Base-by-base conservation (phyloP, 352 stramenopile species). In the Pythium guiyangense region DNA sequence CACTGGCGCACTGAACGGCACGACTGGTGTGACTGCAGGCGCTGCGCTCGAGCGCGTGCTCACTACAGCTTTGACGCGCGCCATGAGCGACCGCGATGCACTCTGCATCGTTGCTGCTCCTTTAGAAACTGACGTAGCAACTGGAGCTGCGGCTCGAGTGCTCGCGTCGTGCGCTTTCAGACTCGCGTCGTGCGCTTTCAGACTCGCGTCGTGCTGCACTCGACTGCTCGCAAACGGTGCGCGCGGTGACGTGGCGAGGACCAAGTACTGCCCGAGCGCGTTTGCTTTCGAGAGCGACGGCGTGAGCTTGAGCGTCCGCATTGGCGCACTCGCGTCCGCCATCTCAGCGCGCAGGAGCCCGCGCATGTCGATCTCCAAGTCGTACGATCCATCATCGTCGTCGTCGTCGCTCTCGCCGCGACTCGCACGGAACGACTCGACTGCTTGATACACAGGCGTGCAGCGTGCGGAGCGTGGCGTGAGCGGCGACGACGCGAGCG, bases 251-350 rank as follows among this genome's bases (percentile, higher is more conserved):
- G 52, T 0, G 2, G 46, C 58, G n/a, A 54, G 26, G 11, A 35
- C 46, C 15, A 61, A 37, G 43, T 73, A 79, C 42, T 85, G 79
- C 5, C 73, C 69, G 25, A 71, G 63, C 14, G 59, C 67, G 26
- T 84, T 68, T 4, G 69, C 49, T 56, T 66, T 63, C 29, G 43
- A 66, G 1, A 60, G 54, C 1, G 73, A 80, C 44, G 69, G 63
- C 25, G 70, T 63, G 11, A 86, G 60, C 9, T 73, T 68, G 27
- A 86, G 79, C 17, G 71, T 63, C 37, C 76, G 66, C 49, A 86
- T 67, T 4, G 75, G 75, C 3, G 73, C 74, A 2, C 43, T 51
- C 4, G 54, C 48, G 14, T 35, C 49, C 8, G 26, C 67, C 66
- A 74, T 69, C 43, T 67, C 52, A 14, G 63, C 59, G 10, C 52